Conservation (phyloP, 1,139 yeast species). For the Diutina neorugosa region DNA sequence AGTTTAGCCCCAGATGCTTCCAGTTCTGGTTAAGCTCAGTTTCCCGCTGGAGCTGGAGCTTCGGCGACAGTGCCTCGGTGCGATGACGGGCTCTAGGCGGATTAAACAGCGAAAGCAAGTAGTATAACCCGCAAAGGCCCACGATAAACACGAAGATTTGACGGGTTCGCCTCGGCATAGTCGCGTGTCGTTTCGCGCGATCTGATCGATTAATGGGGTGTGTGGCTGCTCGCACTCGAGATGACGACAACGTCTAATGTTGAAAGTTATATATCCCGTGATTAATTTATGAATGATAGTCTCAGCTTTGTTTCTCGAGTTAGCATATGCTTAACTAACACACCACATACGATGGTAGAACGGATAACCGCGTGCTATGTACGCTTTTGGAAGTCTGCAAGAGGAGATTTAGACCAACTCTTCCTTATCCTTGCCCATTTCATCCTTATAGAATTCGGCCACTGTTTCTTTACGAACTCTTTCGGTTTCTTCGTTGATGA, state of each 20-base stretch:
- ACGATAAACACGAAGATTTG: neutral
- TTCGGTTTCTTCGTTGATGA: neutral
- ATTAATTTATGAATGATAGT: no score
- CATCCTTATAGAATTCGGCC: conserved; percentile 1
- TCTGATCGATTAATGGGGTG: neutral
- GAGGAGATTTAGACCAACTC: neutral
- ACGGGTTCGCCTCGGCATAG: neutral
- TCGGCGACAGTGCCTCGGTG: conserved; percentile 5
- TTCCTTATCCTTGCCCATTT: conserved; percentile 1
- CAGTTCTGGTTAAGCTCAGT: conserved; percentile 23
- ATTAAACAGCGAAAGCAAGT: neutral
- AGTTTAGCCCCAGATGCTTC: conserved; percentile 24
- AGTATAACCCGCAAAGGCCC: neutral
- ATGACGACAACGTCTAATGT: neutral
- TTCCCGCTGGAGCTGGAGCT: conserved; percentile 12
- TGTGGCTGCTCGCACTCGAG: neutral
- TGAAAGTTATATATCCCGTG: no score
- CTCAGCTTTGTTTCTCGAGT: neutral
- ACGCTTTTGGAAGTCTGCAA: no score
- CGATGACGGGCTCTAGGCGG: conserved; percentile 1
- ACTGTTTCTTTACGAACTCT: neutral
- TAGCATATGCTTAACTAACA: neutral
- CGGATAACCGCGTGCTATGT: no score
- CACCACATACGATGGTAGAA: no score
- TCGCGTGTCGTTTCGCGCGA: neutral